Conservation (phyloP, 331 rosid species). For the Malus hybrid region DNA sequence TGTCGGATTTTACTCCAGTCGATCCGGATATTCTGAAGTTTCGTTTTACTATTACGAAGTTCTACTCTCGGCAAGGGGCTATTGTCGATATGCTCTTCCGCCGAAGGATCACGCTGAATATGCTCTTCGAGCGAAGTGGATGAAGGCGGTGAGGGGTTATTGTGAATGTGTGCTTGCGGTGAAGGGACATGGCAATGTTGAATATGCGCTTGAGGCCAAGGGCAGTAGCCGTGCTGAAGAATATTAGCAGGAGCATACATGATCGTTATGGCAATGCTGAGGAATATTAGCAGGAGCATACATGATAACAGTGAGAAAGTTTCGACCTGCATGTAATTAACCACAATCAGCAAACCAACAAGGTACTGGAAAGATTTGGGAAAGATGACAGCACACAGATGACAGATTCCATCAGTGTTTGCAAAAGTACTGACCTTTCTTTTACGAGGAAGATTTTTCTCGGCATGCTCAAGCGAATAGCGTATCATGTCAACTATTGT, state of each 20-base stretch:
- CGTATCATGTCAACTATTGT: conserved; percentile 52
- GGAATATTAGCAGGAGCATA: conserved; percentile 29
- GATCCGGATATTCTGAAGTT: not conserved
- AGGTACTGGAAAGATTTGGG: not conserved
- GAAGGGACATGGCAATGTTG: not conserved
- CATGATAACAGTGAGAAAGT: conserved; percentile 12
- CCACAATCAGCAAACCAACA: conserved; percentile 5
- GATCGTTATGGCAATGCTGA: conserved; percentile 31
- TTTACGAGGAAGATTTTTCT: conserved; percentile 52
- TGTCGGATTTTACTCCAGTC: conserved; percentile 50
- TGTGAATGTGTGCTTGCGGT: not conserved
- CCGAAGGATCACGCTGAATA: not conserved
- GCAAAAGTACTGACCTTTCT: conserved; percentile 37
- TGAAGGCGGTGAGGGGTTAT: not conserved
- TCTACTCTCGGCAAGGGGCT: not conserved
- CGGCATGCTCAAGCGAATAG: conserved; percentile 73
- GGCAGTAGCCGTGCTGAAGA: not conserved
- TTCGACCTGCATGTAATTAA: conserved; percentile 37
- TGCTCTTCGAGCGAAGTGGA: not conserved
- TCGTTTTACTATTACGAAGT: not conserved
- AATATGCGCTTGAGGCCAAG: not conserved
- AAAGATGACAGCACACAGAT: not conserved
- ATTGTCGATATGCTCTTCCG: not conserved
- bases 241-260: not conserved
- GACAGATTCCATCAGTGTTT: not conserved